Base-by-base conservation (phyloP, 2,329 filamentous ascomycete genomes). In the Delphinella strobiligena region DNA sequence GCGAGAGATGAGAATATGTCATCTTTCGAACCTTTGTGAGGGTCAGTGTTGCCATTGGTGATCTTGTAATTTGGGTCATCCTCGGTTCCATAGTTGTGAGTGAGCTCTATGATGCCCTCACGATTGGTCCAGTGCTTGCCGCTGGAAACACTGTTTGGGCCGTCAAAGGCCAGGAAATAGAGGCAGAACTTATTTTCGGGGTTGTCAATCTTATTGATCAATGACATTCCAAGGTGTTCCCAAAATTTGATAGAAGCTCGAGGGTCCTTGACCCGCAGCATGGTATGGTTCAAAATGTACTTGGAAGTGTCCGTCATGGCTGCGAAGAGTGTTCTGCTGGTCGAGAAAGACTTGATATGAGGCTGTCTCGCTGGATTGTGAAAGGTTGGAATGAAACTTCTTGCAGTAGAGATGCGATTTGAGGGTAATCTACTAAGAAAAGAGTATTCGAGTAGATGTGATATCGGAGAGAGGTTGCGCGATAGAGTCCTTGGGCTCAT, bases 91-190 rank as follows among this genome's bases (percentile, higher is more conserved):
- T 94, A 87, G 61, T 81, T 80, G 63, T 81, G 76, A 5, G 75
- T 80, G 47, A 98, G 73, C 63, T 98, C 91, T 48, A 98, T 77
- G 31, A 96, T 73, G 34, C 91, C 56, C 38, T 60, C 53, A 40
- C 91, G 81, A 61, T 94, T 85, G 4, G 73, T 75, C 67, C 80
- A 88, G 54, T 80, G 75, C 47, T 78, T 78, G 53, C 80, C 82
- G 42, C 74, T 68, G 8, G 83, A 91, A n/a, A 75, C 66, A 11
- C 89, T 82, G 29, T 74, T 69, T 8, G 85, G 75, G 22, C 76
- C 74, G 58, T 94, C 81, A 64, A 93, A 96, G 44, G 80, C 87
- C 44, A 98, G 72, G 66, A 96, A 96, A 70, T 96, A 96, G 19
- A 95, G 76, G 54, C 91, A 85, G 61, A 96, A 96, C 57, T 93